phyloP scores from a whole-genome alignment of 2,329 filamentous ascomycete genomes.

The Penicillium sp. region DNA sequence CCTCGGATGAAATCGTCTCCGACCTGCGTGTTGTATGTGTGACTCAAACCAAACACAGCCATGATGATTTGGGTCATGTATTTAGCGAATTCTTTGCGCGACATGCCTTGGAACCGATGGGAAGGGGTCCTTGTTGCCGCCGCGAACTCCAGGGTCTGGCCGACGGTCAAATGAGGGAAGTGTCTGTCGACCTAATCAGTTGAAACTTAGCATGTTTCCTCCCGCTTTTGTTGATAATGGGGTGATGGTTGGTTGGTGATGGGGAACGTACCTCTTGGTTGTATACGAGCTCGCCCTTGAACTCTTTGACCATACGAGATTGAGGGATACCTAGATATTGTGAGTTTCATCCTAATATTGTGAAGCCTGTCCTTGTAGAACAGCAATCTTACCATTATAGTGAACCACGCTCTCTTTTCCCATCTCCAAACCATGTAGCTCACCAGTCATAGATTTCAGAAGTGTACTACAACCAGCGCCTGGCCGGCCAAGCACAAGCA shows the following conservation, averaged over 20 bases:
- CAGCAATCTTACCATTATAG: slow-evolving; percentile 61
- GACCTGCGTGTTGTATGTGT: slow-evolving; percentile 51
- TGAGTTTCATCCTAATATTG: not conserved
- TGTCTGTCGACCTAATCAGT: slow-evolving; percentile 71
- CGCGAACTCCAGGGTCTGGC: slow-evolving; percentile 74
- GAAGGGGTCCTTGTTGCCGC: slow-evolving; percentile 60
- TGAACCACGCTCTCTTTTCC: slow-evolving; percentile 70
- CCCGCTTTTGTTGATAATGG: too few species aligned
- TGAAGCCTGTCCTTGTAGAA: too few species aligned
- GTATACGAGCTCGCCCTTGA: slow-evolving; percentile 40
- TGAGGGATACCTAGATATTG: slow-evolving; percentile 21
- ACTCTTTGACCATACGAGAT: slow-evolving; percentile 34
- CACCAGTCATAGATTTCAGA: slow-evolving; percentile 76
- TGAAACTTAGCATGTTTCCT: not conserved
- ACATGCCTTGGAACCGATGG: slow-evolving; percentile 27
- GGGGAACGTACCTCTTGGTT: slow-evolving; percentile 46
- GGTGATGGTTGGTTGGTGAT: too few species aligned
- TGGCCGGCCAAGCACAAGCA: slow-evolving; percentile 51
- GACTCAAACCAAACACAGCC: slow-evolving; percentile 41
- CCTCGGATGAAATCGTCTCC: slow-evolving; percentile 57
- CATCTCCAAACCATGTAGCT: slow-evolving; percentile 73
- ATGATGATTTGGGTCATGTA: slow-evolving; percentile 46
- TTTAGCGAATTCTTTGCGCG: slow-evolving; percentile 39
- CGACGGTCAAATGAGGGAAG: slow-evolving; percentile 64
- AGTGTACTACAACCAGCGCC: slow-evolving; percentile 68